Evolutionary conservation across 371 early-diverging fungal species (phyloP).

Genomic region (Rozella allomycis): DNA sequence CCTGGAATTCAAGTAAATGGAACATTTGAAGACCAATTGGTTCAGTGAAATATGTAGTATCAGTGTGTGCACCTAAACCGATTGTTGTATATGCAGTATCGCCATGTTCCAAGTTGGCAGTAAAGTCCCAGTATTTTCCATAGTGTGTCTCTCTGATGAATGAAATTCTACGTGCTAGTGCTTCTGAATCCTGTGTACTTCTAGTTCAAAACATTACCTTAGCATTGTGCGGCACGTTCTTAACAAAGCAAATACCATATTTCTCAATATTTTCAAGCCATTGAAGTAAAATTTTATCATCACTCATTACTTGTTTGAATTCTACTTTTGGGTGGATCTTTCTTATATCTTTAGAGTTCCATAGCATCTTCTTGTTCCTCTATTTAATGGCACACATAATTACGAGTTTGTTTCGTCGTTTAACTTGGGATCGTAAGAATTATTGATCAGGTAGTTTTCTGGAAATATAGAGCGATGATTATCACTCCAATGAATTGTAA

Average conservation of each 20-base stretch:
- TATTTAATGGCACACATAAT: not conserved
- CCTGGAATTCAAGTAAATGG: slow-evolving; percentile 47
- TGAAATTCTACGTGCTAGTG: slow-evolving; percentile 38
- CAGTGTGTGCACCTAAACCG: slow-evolving; percentile 58
- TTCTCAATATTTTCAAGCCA: slow-evolving; percentile 49
- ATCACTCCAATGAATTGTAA: slow-evolving; percentile 37
- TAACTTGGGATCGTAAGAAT: slow-evolving; percentile 45
- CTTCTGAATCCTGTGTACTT: slow-evolving; percentile 37
- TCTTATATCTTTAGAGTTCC: slow-evolving; percentile 9
- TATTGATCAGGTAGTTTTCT: slow-evolving; percentile 31
- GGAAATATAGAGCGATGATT: no score
- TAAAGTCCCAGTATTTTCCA: slow-evolving; percentile 64
- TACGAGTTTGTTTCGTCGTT: slow-evolving; percentile 6
- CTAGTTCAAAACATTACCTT: no score
- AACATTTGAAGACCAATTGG: slow-evolving; percentile 67
- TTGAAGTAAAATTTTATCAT: slow-evolving; percentile 37
- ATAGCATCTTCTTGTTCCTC: slow-evolving; percentile 3
- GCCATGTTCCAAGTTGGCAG: slow-evolving; percentile 51
- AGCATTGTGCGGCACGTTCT: no score
- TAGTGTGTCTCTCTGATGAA: slow-evolving; percentile 65
- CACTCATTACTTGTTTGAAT: slow-evolving; percentile 39
- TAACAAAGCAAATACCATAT: slow-evolving; percentile 56
- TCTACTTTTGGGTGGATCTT: slow-evolving; percentile 20
- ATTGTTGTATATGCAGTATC: slow-evolving; percentile 71
- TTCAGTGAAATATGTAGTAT: slow-evolving; percentile 79